phyloP scores from a whole-genome alignment of 2,329 filamentous ascomycete species.

The Trichoderma oligosporum region DNA sequence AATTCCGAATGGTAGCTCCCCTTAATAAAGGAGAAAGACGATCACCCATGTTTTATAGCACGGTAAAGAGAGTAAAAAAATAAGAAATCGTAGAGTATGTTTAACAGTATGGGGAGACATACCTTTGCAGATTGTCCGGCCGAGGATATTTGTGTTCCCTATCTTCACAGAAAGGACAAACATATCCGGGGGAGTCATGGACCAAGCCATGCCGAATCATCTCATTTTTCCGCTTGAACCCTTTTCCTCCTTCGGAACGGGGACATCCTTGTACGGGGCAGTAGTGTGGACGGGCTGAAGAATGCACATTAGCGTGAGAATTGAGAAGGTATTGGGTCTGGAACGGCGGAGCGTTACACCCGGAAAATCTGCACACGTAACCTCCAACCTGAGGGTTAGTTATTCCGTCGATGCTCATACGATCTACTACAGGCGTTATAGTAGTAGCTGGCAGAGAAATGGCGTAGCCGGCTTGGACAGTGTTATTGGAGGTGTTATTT shows the following conservation, averaged over 20 bases:
- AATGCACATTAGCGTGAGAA: constrained; percentile 73
- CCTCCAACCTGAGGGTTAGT: constrained; percentile 49
- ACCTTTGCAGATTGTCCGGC: constrained; percentile 95
- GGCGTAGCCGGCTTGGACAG: constrained; percentile 44
- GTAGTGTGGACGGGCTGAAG: constrained; percentile 61
- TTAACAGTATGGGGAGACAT: constrained; percentile 30
- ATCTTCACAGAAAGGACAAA: constrained; percentile 93
- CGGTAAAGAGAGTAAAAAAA: neutral
- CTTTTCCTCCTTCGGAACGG: constrained; percentile 61
- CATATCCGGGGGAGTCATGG: constrained; percentile 89
- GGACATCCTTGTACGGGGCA: constrained; percentile 60
- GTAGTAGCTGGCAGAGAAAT: constrained; percentile 41
- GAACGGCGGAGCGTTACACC: constrained; percentile 69
- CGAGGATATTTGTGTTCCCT: constrained; percentile 91
- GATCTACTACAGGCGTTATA: constrained; percentile 41
- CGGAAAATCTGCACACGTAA: constrained; percentile 57
- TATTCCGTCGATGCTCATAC: constrained; percentile 57
- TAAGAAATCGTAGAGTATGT: neutral
- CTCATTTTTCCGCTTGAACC: constrained; percentile 70
- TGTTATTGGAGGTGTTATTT: constrained; percentile 44
- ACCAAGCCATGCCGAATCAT: constrained; percentile 79
- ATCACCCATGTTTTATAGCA: neutral
- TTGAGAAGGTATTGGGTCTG: constrained; percentile 75
- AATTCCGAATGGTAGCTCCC: neutral
- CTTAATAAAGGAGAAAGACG: neutral